phyloP scores from a whole-genome alignment of 371 early-diverging fungal genomes.

The Zychaea mexicana region DNA sequence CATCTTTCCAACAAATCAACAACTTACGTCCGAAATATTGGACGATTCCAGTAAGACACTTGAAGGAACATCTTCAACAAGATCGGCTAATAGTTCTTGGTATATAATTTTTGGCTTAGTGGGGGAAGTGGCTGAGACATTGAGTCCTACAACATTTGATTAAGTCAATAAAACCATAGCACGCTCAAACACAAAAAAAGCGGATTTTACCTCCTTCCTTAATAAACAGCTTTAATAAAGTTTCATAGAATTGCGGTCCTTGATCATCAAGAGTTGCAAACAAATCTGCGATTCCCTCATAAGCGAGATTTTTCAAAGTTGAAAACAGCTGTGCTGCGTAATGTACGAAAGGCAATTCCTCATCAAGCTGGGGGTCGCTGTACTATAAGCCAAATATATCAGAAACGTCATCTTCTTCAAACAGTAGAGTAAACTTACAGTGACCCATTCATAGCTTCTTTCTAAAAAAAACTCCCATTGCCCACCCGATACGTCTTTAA shows the following conservation, averaged over 20 bases:
- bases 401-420: too few species aligned
- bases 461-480: slow-evolving; percentile 63
- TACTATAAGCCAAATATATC: slow-evolving; percentile 13
- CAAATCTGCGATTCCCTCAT: slow-evolving; percentile 16
- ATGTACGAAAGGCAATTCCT: slow-evolving; percentile 19
- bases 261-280: slow-evolving; percentile 6
- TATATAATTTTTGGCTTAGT: slow-evolving; percentile 22
- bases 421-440: slow-evolving; percentile 13
- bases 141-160: background rate
- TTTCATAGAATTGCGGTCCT: slow-evolving; percentile 7
- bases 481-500: slow-evolving; percentile 54
- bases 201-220: slow-evolving; percentile 15
- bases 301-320: slow-evolving; percentile 4
- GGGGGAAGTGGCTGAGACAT: background rate
- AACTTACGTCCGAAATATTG: slow-evolving; percentile 24
- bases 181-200: too few species aligned
- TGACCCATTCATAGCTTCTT: slow-evolving; percentile 38
- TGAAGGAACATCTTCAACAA: slow-evolving; percentile 35
- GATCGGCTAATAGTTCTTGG: slow-evolving; percentile 33
- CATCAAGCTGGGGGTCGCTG: slow-evolving; percentile 24
- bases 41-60: slow-evolving; percentile 24
- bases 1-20: background rate
- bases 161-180: too few species aligned
- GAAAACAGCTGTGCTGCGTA: slow-evolving; percentile 14
- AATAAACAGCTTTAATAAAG: slow-evolving; percentile 11